These are phyloP conservation scores for Mucor indicus DNA, from an alignment of 371 early-diverging fungal species.

Conservation along the genomic window DNA sequence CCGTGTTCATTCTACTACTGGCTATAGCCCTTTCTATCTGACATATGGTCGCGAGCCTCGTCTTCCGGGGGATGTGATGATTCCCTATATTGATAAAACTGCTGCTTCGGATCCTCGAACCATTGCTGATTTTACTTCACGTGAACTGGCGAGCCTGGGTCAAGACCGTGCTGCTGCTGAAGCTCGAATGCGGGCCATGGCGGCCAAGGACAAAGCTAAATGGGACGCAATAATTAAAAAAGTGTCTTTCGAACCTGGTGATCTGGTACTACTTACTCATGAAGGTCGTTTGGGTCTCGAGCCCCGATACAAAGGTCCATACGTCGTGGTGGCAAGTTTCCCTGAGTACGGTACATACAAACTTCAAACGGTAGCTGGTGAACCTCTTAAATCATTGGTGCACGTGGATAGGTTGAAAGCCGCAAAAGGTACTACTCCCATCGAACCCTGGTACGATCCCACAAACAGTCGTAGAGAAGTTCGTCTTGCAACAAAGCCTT, in stretches of 20 bases:
- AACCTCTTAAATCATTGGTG: too few species aligned
- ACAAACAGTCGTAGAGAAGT: too few species aligned
- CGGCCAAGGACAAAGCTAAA: not conserved
- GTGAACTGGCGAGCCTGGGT: not conserved
- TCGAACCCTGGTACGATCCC: too few species aligned
- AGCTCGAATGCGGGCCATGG: not conserved
- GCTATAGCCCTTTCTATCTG: constrained; percentile 13
- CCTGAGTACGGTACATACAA: too few species aligned
- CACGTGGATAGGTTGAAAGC: too few species aligned
- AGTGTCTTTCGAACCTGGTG: constrained; percentile 3
- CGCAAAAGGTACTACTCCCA: too few species aligned
- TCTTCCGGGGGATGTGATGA: constrained; percentile 8
- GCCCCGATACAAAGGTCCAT: not conserved
- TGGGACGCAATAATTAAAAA: constrained; percentile 4
- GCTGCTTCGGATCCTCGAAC: constrained; percentile 1
- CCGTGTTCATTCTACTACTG: constrained; percentile 8
- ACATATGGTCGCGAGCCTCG: constrained; percentile 18
- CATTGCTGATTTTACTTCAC: not conserved
- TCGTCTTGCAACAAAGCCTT: too few species aligned
- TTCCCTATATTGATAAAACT: constrained; percentile 21
- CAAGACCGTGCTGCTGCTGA: constrained; percentile 1
- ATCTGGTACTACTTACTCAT: not conserved
- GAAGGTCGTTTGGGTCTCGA: not conserved
- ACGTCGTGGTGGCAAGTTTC: not conserved
- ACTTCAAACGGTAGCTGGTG: too few species aligned